phyloP scores from a whole-genome alignment of 768 basidiomycete species.

The Pleurotus eryngii region DNA sequence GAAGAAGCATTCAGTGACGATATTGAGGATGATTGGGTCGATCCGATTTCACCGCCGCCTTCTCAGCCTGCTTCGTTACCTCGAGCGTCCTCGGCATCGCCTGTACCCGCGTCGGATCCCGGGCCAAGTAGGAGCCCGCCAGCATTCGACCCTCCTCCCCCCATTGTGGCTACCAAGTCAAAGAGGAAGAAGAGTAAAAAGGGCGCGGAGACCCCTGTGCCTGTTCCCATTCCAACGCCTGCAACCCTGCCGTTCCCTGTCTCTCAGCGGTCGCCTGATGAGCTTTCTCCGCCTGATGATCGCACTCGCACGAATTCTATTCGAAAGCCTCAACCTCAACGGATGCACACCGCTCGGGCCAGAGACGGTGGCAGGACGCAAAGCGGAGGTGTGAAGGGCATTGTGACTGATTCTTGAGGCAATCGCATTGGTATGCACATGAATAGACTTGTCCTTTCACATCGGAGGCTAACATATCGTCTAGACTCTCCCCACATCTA shows the following conservation, averaged over 20 bases:
- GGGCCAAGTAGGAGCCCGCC: neutral
- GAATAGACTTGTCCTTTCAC: neutral
- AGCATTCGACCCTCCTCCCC: conserved; percentile 16
- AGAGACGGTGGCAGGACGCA: conserved; percentile 81
- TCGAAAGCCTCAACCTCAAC: conserved; percentile 14
- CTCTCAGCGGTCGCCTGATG: conserved; percentile 25
- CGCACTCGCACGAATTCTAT: conserved; percentile 2
- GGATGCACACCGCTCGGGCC: conserved; percentile 74
- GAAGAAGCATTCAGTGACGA: conserved; percentile 33
- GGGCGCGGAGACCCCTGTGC: conserved; percentile 39
- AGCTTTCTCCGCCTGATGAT: conserved; percentile 4
- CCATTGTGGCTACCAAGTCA: conserved; percentile 15
- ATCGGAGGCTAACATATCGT: neutral
- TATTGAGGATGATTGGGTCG: conserved; percentile 66
- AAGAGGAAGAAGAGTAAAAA: conserved; percentile 34
- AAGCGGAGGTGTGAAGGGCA: conserved; percentile 81
- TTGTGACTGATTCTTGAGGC: conserved; percentile 44
- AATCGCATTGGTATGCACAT: neutral
- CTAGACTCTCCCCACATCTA: neutral
- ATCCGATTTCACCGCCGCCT: conserved; percentile 44
- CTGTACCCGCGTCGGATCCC: conserved; percentile 1
- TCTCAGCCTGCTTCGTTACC: conserved; percentile 13
- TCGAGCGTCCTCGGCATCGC: conserved; percentile 1
- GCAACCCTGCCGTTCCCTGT: conserved; percentile 54
- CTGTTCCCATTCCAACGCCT: conserved; percentile 37